Evolutionary conservation across 345 rosid species (phyloP), one percentile per base, ranked within the genome.

Genomic region (Corchorus capsularis): DNA sequence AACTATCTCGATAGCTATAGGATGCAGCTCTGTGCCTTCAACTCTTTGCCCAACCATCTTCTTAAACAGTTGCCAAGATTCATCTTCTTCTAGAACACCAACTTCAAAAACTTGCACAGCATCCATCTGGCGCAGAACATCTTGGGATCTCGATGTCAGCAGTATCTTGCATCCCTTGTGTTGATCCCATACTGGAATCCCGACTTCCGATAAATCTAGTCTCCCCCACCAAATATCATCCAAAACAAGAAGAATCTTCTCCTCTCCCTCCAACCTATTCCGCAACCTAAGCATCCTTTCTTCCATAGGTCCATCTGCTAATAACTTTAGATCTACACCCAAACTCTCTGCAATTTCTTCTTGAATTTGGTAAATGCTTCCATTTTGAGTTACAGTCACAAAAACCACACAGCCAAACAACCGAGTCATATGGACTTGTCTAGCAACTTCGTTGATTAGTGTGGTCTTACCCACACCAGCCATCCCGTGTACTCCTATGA

Each of bases 391-490:
- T 12, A 80, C 74, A 1, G 2, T 15, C 3, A 49, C 77, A 17
- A 56, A 2, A 2, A 66, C 71, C 9, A 80, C 69, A 74, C 19
- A 55, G 16, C 69, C 66, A 34, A 80, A 80, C 12, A 71, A 16
- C 47, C 59, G 57, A 1, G 55, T 53, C 27, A n/a, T 46, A 35
- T 50, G 61, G 12, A 60, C 75, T 7, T 55, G 66, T 5, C 4
- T 3, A 12, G 20, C 68, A 2, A 77, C 35, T 19, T 77, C 19
- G 41, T 69, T 69, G 17, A 41, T 63, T 11, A 81, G 56, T 4
- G 73, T 69, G 11, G 78, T 60, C 59, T 81, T 77, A 13, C 83
- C 83, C 8, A 63, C 34, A 46, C 83, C 80, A 4, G 72, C 78
- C 12, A 61, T 8, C 7, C 81, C 81, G 17, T 55, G 65, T 12